Evolutionary conservation across 352 stramenopile species (phyloP), one percentile per base, ranked within the genome.

Genomic region (Phytophthora idaei): DNA sequence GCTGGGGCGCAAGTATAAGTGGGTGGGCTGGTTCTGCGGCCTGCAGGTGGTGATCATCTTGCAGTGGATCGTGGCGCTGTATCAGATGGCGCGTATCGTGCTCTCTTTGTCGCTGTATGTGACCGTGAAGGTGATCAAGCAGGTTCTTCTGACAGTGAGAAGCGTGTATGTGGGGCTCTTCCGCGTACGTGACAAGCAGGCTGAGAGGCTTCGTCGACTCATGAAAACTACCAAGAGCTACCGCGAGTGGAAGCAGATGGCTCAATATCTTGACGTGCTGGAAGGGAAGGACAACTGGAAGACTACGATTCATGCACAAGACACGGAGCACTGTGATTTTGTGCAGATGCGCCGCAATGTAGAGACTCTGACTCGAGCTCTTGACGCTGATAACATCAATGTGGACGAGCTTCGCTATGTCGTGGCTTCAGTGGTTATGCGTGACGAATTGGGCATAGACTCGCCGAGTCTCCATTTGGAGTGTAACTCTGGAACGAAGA

Each of bases 231-330:
- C 78, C 10, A 80, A 64, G 34, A 85, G 58, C 25, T 89, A 89
- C 57, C 54, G 57, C 3, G 81, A 88, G 57, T 92, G 81, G 81
- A 67, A 74, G 7, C 67, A 90, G 36, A 90, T 89, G 81, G 81
- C 81, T 11, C 60, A 76, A 51, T 83, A 87, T 50, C 67, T 92
- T 14, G 83, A 92, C 57, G 37, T 75, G 9, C 65, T 92, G 17
- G 81, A 92, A 67, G 78, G 64, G 10, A 89, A 89, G 21, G 67
- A 85, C 36, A 58, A 89, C 59, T 92, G 81, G 83, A 87, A 88
- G 57, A 72, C 64, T 11, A 76, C 53, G 9, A 73, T 90, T 51
- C 65, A 46, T 3, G 56, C 52, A 1, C 70, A 87, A 17, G 80
- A 90, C 46, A 67, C 72, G 10, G 78, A 92, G 17, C 69, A 84